These are phyloP conservation scores for Paraconiothyrium brasiliense DNA, from an alignment of 2,329 filamentous ascomycete genomes.

Conservation along the genomic window DNA sequence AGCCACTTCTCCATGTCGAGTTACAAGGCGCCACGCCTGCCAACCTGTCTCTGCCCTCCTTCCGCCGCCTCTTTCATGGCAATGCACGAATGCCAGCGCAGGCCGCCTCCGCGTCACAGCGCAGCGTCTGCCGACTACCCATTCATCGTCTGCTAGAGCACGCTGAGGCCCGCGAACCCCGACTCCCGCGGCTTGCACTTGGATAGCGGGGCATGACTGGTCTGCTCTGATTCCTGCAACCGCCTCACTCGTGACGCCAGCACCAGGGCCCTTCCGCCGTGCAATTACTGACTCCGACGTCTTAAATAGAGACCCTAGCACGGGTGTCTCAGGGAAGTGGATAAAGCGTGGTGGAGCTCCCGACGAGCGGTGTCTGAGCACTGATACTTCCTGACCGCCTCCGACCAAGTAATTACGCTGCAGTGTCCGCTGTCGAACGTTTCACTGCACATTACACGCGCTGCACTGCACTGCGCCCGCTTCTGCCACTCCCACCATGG, in stretches of 20 bases:
- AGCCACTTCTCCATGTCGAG: constrained; percentile 25
- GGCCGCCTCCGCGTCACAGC: constrained; percentile 41
- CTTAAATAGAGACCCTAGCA: constrained; percentile 20
- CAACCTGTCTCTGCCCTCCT: constrained; percentile 28
- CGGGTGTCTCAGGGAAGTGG: constrained; percentile 25
- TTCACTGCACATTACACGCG: constrained; percentile 29
- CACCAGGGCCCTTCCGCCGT: constrained; percentile 17
- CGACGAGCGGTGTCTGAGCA: constrained; percentile 14
- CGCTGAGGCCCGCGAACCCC: constrained; percentile 18
- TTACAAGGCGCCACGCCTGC: constrained; percentile 45
- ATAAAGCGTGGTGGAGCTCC: constrained; percentile 19
- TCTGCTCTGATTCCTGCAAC: constrained; percentile 20
- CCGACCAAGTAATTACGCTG: constrained; percentile 29
- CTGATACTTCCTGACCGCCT: constrained; percentile 44
- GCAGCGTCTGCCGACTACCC: constrained; percentile 33
- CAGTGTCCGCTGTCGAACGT: constrained; percentile 29
- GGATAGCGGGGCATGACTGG: constrained; percentile 33
- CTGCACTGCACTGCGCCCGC: constrained; percentile 32
- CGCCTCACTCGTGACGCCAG: constrained; percentile 38
- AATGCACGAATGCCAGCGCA: constrained; percentile 38
- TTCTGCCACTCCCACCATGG: constrained; percentile 37
- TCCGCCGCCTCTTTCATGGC: constrained; percentile 29
- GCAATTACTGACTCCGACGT: background rate
- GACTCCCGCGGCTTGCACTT: constrained; percentile 23
- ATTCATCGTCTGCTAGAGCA: constrained; percentile 31